Base-by-base conservation (phyloP, 257 asterid species). In the Linaria vulgaris region DNA sequence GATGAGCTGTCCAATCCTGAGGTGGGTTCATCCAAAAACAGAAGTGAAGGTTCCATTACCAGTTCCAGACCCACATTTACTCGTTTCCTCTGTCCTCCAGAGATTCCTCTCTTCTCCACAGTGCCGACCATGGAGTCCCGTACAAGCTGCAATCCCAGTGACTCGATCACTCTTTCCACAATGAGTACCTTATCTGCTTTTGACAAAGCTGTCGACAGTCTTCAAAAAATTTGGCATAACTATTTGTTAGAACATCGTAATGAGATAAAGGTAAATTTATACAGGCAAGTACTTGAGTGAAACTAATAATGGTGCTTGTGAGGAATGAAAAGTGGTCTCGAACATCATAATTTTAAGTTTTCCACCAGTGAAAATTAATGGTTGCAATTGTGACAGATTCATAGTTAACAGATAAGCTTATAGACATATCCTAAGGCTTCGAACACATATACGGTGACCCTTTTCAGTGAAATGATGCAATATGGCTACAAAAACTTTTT, bases 1-100 rank as follows among this genome's bases (percentile, higher is more conserved):
- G 98, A 88, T 1, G 98, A 83, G 73, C 96, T 88, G 74, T 91
- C 98, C 82, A 91, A 67, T 55, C 98, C 98, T 27, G 98, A 88
- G 1, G 98, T 91, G 15, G 98, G 98, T 61, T 91, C 98, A 52
- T 91, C 98, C 66, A 91, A 74, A 76, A 88, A 84, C 47, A 91
- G 71, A 72, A 91, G 85, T 11, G 98, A 91, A 69, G 98, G 98
- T 78, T 91, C 98, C 91, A 91, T 88, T 20, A 88, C 98, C 66
- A 91, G 84, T 78, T 91, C 98, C 45, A 91, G 76, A n/a, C 95
- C 98, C 23, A 91, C 98, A 73, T 91, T 91, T 61, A 91, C 96
- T 24, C 98, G 87, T 76, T 91, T 91, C 72, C 86, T 82, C 75
- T 91, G 98, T 51, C 98, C 98, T 58, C 98, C 98, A 34, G 98